Conservation (phyloP, 1,284 basidiomycete species). For the Abortiporus biennis region DNA sequence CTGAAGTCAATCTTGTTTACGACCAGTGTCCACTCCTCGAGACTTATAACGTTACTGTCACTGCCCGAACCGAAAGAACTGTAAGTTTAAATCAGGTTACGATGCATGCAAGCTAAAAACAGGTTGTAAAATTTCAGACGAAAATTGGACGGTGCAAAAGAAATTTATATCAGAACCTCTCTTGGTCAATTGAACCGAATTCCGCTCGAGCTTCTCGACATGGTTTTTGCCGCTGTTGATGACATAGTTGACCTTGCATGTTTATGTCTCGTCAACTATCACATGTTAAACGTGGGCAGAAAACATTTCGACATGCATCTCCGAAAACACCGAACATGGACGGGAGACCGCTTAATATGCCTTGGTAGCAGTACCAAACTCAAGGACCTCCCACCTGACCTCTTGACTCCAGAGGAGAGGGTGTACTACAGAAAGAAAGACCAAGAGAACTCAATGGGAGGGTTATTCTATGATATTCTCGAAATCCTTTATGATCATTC, state of each 20-base stretch:
- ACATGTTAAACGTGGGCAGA: slow-evolving; percentile 5
- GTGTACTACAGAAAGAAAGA: not conserved
- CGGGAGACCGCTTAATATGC: slow-evolving; percentile 13
- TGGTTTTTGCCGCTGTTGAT: not conserved
- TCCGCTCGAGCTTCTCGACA: not conserved
- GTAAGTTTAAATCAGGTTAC: too few relatives aligned
- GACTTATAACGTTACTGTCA: too few relatives aligned
- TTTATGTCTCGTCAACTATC: slow-evolving; percentile 11
- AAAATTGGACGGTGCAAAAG: too few relatives aligned
- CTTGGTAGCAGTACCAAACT: slow-evolving; percentile 6
- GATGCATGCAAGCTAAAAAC: too few relatives aligned
- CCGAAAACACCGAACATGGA: slow-evolving; percentile 2
- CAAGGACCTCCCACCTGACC: slow-evolving; percentile 8
- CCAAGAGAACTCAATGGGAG: not conserved
- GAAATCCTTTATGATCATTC: not conserved
- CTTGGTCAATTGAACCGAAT: not conserved
- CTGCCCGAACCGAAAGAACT: too few relatives aligned
- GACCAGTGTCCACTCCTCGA: too few relatives aligned
- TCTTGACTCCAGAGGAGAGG: slow-evolving; percentile 10
- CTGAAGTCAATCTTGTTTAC: too few relatives aligned
- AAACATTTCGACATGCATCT: not conserved
- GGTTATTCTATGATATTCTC: not conserved
- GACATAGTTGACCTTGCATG: not conserved
- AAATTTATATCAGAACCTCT: too few relatives aligned
- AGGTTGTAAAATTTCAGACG: too few relatives aligned